Conservation (phyloP, 352 stramenopile genomes). For the Phytophthora palmivora region DNA sequence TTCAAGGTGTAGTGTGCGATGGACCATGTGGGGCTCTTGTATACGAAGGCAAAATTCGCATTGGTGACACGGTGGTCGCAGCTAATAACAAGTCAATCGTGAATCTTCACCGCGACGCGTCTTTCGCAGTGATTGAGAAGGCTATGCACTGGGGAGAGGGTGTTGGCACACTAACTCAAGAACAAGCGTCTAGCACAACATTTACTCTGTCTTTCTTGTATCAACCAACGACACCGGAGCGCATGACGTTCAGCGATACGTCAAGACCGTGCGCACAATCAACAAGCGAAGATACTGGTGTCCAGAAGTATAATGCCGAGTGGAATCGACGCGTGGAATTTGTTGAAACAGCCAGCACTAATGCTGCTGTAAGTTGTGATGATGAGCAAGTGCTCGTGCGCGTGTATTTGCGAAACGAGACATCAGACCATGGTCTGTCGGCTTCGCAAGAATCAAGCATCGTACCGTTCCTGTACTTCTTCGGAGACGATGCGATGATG, state of each 20-base stretch:
- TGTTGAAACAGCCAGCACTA: constrained; percentile 53
- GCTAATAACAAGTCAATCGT: constrained; percentile 84
- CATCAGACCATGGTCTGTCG: constrained; percentile 79
- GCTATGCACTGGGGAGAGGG: constrained; percentile 50
- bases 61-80: constrained; percentile 82
- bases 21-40: constrained; percentile 65
- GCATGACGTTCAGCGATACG: constrained; percentile 34
- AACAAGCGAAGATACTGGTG: constrained; percentile 33
- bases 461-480: constrained; percentile 90
- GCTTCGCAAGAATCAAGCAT: constrained; percentile 85
- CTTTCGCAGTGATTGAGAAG: constrained; percentile 78
- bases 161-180: constrained; percentile 15
- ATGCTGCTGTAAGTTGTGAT: constrained; percentile 10
- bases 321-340: constrained; percentile 89
- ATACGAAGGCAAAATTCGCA: constrained; percentile 70
- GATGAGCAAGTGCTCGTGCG: constrained; percentile 69
- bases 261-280: constrained; percentile 37
- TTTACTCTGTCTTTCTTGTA: constrained; percentile 83
- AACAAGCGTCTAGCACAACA: constrained; percentile 26
- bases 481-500: constrained; percentile 88
- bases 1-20: constrained; percentile 79
- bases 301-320: constrained; percentile 67
- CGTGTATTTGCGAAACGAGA: constrained; percentile 78
- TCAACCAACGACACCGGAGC: constrained; percentile 44
- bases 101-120: constrained; percentile 82